A percentile compares a stretch with the other conserved stretches of the same genome.
phyloP scores from a whole-genome alignment of 2,329 filamentous ascomycete genomes.

The Pyrenochaeta sp. region DNA sequence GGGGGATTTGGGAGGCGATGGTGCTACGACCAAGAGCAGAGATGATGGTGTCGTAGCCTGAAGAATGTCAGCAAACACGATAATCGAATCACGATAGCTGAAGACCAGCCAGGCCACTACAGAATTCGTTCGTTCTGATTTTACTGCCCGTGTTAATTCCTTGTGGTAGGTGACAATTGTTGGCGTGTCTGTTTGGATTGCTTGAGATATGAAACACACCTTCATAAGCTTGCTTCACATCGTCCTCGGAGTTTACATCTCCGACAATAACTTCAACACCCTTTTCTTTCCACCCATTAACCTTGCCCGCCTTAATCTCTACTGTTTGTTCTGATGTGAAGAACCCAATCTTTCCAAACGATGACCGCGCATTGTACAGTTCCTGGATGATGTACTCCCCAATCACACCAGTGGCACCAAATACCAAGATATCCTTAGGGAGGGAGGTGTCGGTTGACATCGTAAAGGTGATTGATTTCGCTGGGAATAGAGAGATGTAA shows the following conservation, averaged over 20 bases:
- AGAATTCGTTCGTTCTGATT: too few species aligned
- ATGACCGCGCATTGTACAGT: slow-evolving; percentile 55
- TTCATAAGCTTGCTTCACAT: slow-evolving; percentile 65
- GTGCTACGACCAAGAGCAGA: slow-evolving; percentile 71
- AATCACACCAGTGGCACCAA: slow-evolving; percentile 64
- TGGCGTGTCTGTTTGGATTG: too few species aligned
- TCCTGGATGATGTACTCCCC: slow-evolving; percentile 61
- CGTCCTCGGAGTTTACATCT: slow-evolving; percentile 60
- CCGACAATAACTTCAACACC: slow-evolving; percentile 66
- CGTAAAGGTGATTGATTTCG: neutral
- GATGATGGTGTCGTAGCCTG: slow-evolving; percentile 70
- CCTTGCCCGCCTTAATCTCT: slow-evolving; percentile 58
- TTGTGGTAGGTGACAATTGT: too few species aligned
- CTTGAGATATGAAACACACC: slow-evolving; percentile 38
- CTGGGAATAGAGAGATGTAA: neutral
- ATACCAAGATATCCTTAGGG: slow-evolving; percentile 58
- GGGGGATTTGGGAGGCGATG: slow-evolving; percentile 67
- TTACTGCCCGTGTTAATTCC: too few species aligned
- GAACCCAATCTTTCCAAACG: slow-evolving; percentile 62
- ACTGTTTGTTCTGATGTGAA: slow-evolving; percentile 64
- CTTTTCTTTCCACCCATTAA: slow-evolving; percentile 57
- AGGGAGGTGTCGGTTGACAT: slow-evolving; percentile 16
- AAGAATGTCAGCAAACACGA: neutral
- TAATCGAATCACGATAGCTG: too few species aligned
- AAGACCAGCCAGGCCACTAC: too few species aligned